Evolutionary conservation across 257 asterid species (phyloP).

Genomic region (Ballota nigra): DNA sequence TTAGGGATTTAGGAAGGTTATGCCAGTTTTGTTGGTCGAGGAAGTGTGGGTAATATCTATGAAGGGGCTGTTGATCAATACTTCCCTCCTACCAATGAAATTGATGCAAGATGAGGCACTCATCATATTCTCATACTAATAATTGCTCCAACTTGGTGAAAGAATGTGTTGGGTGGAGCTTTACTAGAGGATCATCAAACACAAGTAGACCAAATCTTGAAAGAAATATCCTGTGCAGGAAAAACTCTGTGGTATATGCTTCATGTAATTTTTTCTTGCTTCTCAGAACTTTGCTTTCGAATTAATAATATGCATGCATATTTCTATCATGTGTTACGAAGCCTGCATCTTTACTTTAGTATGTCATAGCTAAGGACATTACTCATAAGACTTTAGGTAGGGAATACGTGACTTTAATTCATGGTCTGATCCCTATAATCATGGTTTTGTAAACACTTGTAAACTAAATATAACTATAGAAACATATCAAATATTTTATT

Average conservation of each 20-base stretch:
- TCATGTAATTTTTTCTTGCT: slow-evolving; percentile 56
- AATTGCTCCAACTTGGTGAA: too few species aligned
- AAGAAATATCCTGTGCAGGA: slow-evolving; percentile 31
- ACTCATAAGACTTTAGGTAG: too few species aligned
- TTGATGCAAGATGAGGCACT: slow-evolving; percentile 99
- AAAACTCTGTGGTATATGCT: slow-evolving; percentile 38
- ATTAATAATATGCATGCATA: neutral
- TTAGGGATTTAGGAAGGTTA: too few species aligned
- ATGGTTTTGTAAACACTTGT: neutral
- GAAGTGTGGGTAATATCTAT: slow-evolving; percentile 92
- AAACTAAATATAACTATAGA: too few species aligned
- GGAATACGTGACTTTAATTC: neutral
- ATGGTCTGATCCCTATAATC: neutral
- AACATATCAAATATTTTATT: too few species aligned
- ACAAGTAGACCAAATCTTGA: slow-evolving; percentile 28
- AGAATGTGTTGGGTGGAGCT: slow-evolving; percentile 32
- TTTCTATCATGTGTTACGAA: neutral
- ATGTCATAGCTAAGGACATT: neutral
- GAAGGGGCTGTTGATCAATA: slow-evolving; percentile 97
- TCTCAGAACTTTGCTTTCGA: slow-evolving; percentile 5
- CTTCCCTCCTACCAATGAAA: slow-evolving; percentile 97
- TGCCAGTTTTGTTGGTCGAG: slow-evolving; percentile 83
- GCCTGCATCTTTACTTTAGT: neutral
- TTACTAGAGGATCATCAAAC: slow-evolving; percentile 35
- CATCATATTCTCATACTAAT: too few species aligned